Conservation (phyloP, 1,284 basidiomycete species). For the Trichosporon asahii region DNA sequence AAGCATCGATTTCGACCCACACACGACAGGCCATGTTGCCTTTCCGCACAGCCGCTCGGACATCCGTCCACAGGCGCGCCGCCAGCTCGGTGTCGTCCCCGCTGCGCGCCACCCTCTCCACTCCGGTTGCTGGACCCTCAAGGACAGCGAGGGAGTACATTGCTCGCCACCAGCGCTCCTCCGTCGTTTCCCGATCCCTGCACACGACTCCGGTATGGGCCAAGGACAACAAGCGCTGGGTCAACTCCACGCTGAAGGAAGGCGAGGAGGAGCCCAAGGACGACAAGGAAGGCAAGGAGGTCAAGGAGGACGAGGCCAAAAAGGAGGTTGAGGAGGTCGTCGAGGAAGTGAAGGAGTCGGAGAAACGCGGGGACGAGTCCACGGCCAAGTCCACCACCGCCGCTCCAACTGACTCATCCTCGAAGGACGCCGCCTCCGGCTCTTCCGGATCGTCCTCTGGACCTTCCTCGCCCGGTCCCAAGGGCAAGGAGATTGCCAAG, state of each 20-base stretch:
- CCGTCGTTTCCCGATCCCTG: constrained; percentile 16
- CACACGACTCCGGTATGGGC: constrained; percentile 28
- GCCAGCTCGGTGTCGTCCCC: constrained; percentile 15
- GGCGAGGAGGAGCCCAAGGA: constrained; percentile 20
- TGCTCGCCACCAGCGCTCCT: background rate
- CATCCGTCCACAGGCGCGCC: constrained; percentile 15
- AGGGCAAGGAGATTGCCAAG: constrained; percentile 56
- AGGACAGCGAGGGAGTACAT: constrained; percentile 18
- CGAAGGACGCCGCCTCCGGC: constrained; percentile 10
- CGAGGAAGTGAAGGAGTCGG: constrained; percentile 13
- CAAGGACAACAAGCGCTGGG: constrained; percentile 48
- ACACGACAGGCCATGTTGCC: constrained; percentile 30
- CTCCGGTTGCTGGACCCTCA: constrained; percentile 28
- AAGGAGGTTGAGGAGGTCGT: constrained; percentile 18
- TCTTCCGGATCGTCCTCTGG: constrained; percentile 3
- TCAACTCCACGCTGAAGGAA: constrained; percentile 35
- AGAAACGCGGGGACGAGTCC: constrained; percentile 6
- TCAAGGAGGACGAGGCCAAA: constrained; percentile 20
- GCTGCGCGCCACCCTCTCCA: constrained; percentile 8
- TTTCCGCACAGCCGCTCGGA: constrained; percentile 27
- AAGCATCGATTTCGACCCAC: background rate
- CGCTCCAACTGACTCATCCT: constrained; percentile 13
- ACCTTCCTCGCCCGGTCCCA: constrained; percentile 12
- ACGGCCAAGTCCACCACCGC: constrained; percentile 14
- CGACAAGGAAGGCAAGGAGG: constrained; percentile 25